phyloP scores from a whole-genome alignment of 1,284 basidiomycete species.

The Boletellus dicymbophilus region DNA sequence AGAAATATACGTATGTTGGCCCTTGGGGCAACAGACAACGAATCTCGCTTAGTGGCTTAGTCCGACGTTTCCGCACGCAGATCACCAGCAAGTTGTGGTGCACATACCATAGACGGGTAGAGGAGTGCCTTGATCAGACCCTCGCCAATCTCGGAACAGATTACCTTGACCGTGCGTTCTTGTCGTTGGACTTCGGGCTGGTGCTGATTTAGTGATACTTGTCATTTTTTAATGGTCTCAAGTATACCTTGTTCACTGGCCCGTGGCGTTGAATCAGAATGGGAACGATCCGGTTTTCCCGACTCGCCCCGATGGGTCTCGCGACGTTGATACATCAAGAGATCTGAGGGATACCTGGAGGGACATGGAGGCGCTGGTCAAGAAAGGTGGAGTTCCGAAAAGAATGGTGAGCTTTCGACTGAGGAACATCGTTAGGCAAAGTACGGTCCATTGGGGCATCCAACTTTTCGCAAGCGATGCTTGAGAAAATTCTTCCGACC shows the following conservation, averaged over 20 bases:
- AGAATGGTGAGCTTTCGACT: background rate
- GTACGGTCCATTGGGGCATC: conserved; percentile 75
- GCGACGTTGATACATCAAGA: conserved; percentile 69
- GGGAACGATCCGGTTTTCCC: conserved; percentile 76
- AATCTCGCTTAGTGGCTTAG: background rate
- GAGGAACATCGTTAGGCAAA: conserved; percentile 53
- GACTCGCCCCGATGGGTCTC: conserved; percentile 64
- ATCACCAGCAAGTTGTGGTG: conserved; percentile 74
- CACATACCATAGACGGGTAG: conserved; percentile 75
- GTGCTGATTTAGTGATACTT: background rate
- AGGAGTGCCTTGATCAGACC: conserved; percentile 71
- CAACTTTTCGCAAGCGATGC: conserved; percentile 67
- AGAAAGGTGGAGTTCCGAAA: conserved; percentile 46
- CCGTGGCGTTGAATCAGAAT: conserved; percentile 71
- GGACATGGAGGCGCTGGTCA: conserved; percentile 76
- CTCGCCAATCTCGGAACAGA: conserved; percentile 73
- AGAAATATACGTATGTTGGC: conserved; percentile 69
- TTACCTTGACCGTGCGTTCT: conserved; percentile 73
- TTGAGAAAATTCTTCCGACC: conserved; percentile 60
- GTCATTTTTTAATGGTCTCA: no score
- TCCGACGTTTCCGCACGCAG: conserved; percentile 33
- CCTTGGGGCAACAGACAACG: no score
- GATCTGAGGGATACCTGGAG: conserved; percentile 77
- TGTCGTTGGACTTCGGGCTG: background rate
- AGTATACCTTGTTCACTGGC: conserved; percentile 85